These are phyloP conservation scores for Monilinia polystroma DNA, from an alignment of 2,329 filamentous ascomycete species.

Conservation along the genomic window DNA sequence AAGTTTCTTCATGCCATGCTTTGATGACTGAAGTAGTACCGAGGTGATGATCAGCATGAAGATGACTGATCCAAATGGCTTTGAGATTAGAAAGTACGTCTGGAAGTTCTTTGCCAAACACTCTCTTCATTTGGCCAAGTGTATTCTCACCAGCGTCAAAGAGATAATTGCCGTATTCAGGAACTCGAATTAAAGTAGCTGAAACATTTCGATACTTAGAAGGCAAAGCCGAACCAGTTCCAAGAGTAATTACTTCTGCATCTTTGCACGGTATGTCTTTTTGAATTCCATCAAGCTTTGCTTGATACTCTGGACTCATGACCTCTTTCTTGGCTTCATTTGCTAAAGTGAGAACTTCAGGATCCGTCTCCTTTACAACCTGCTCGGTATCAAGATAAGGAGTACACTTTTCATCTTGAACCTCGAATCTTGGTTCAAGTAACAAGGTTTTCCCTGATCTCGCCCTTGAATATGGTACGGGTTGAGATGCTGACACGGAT, in stretches of 20 bases:
- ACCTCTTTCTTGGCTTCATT: constrained; percentile 46
- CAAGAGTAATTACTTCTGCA: constrained; percentile 80
- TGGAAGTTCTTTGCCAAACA: constrained; percentile 65
- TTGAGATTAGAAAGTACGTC: constrained; percentile 76
- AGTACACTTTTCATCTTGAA: constrained; percentile 48
- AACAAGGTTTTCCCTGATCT: constrained; percentile 32
- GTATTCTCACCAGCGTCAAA: constrained; percentile 94
- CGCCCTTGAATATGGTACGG: constrained; percentile 30
- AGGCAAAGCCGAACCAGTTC: constrained; percentile 85
- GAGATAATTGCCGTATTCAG: constrained; percentile 82
- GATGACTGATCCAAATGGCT: constrained; percentile 88
- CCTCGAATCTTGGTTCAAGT: constrained; percentile 35
- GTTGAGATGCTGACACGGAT: constrained; percentile 15
- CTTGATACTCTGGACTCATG: constrained; percentile 48
- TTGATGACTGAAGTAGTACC: constrained; percentile 78
- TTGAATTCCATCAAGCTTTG: constrained; percentile 52
- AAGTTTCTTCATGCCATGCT: constrained; percentile 66
- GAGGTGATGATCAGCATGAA: constrained; percentile 95
- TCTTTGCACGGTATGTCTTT: constrained; percentile 70
- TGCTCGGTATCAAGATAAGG: constrained; percentile 50
- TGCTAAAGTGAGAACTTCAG: constrained; percentile 55
- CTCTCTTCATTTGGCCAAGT: constrained; percentile 77
- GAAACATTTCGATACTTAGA: constrained; percentile 97
- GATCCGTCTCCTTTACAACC: constrained; percentile 43
- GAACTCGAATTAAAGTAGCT: constrained; percentile 78